phyloP scores from a whole-genome alignment of 106 monocot genomes.

The Amphibolis antarctica region DNA sequence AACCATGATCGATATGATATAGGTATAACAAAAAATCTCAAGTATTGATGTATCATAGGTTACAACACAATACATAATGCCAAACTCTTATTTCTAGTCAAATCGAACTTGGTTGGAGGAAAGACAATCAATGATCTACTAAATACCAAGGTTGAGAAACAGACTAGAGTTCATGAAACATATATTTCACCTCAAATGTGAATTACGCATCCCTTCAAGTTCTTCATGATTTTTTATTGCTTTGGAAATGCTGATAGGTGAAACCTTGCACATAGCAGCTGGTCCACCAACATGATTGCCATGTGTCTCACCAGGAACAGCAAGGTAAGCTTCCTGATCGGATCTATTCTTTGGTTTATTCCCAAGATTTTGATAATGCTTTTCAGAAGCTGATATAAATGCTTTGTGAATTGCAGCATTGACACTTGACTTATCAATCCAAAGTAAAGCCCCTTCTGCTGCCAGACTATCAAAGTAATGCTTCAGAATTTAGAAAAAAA shows the following conservation, averaged over 20 bases:
- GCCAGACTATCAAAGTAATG: slow-evolving; percentile 45
- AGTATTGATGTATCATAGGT: too few relatives aligned
- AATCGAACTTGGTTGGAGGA: too few relatives aligned
- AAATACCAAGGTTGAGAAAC: neutral
- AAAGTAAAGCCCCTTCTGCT: slow-evolving; percentile 37
- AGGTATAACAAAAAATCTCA: too few relatives aligned
- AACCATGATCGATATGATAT: too few relatives aligned
- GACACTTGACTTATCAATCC: slow-evolving; percentile 67
- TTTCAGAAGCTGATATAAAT: slow-evolving; percentile 54
- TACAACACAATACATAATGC: too few relatives aligned
- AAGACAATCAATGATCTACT: too few relatives aligned
- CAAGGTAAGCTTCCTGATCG: slow-evolving; percentile 2
- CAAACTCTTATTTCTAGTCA: too few relatives aligned
- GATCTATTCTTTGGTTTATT: slow-evolving; percentile 9
- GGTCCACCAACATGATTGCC: slow-evolving; percentile 14
- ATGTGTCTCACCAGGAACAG: slow-evolving; percentile 5
- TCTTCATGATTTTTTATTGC: slow-evolving; percentile 78
- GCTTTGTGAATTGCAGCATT: slow-evolving; percentile 81
- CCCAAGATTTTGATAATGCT: slow-evolving; percentile 16
- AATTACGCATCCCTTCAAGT: slow-evolving; percentile 78
- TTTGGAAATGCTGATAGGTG: slow-evolving; percentile 59
- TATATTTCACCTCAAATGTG: slow-evolving; percentile 63
- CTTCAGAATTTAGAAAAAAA: slow-evolving; percentile 2
- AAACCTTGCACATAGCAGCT: slow-evolving; percentile 37
- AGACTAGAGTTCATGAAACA: neutral